Base-by-base conservation (phyloP, 2,329 filamentous ascomycete genomes). In the Nigrospora sphaerica region DNA sequence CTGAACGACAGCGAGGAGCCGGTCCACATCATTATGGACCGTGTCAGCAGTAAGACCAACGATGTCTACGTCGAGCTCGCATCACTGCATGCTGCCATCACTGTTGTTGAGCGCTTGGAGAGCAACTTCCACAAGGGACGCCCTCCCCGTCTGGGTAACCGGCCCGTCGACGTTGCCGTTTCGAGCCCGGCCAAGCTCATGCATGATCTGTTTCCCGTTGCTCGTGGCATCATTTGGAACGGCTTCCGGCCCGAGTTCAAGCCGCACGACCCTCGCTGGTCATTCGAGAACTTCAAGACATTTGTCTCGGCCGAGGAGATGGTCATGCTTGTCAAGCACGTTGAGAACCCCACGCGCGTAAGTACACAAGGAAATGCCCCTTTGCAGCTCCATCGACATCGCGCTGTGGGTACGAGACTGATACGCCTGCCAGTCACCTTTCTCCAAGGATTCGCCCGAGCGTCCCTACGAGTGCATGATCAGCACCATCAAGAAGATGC, bases 401-500 rank as follows among this genome's bases (percentile, higher is more conserved):
- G 23, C 10, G 23, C 23, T 28, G 23, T 10, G 23, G 7, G 7
- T 6, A 28, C 7, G 23, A 7, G 23, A 10, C 23, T 28, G 23
- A 28, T 10, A 10, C 10, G 23, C 23, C 6, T 28, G 18, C 13
- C 36, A 83, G 78, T 80, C 78, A 12, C 75, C 77, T 0, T 85
- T 78, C 57, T 74, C 77, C 10, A 73, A 70, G 47, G 72, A 80
- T 23, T 83, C 79, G 53, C 79, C 80, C 0, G 80, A 85, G 62
- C 75, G 82, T 13, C 76, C 80, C 2, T 85, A 77, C 46, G 82
- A 86, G 64, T 81, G 74, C 57, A 67, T 85, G 55, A 81, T 85
- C 54, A 82, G 78, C 58, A 83, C 77, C 1, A 58, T 81, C 34
- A 74, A 72, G 49, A 80, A 85, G 67, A 72, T 82, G 38, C 82